These are phyloP conservation scores for Mercurialis annua DNA, from an alignment of 345 rosid species.

Conservation along the genomic window DNA sequence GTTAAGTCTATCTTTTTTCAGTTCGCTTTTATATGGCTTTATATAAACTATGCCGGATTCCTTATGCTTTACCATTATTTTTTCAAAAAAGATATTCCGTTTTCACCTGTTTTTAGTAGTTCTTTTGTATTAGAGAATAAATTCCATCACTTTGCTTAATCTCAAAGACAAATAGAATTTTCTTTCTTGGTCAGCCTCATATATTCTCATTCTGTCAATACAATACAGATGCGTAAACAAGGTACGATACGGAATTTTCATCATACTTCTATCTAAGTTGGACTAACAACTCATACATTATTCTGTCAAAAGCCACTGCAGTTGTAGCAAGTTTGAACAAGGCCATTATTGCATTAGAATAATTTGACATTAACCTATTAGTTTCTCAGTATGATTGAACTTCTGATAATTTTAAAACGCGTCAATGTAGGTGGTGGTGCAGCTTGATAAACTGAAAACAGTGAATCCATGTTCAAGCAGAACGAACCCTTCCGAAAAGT, in stretches of 20 bases:
- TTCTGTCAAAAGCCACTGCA: not conserved
- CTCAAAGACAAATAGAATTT: not conserved
- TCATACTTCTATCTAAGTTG: not conserved
- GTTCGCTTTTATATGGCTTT: not conserved
- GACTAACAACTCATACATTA: not conserved
- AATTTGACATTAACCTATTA: not conserved
- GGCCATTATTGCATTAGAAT: not conserved
- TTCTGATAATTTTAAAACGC: conserved; percentile 6
- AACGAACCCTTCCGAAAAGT: conserved; percentile 54
- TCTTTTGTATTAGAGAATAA: conserved; percentile 4
- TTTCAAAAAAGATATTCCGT: not conserved
- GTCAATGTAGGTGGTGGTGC: conserved; percentile 58
- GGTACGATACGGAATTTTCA: not conserved
- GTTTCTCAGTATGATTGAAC: not conserved
- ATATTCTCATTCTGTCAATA: not conserved
- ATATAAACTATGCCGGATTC: conserved; percentile 1
- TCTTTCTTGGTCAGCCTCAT: not conserved
- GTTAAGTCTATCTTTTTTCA: too few relatives aligned
- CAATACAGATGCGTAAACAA: not conserved
- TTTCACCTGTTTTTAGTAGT: not conserved
- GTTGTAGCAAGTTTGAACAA: not conserved
- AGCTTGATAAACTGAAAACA: conserved; percentile 46
- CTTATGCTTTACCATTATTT: not conserved
- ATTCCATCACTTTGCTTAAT: conserved; percentile 6
- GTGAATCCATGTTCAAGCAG: conserved; percentile 55